A percentile compares a stretch with the other conserved stretches of the same genome.
phyloP scores from a whole-genome alignment of 495 filamentous ascomycete genomes.

The Aspergillus cavernicola region DNA sequence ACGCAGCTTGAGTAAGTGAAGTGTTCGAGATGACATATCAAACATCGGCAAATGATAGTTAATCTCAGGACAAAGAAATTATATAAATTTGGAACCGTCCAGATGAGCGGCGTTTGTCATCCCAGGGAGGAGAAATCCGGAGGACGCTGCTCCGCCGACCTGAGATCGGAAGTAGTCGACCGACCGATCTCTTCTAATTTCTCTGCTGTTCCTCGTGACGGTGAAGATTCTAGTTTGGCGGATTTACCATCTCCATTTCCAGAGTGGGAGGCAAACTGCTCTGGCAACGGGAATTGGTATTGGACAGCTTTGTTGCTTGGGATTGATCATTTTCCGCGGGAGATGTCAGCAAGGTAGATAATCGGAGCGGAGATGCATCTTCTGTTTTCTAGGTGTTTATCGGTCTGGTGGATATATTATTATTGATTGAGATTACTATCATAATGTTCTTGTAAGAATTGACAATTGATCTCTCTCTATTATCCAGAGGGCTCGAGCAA shows the following conservation, averaged over 20 bases:
- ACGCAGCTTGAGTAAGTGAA: too few relatives aligned
- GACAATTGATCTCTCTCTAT: too few relatives aligned
- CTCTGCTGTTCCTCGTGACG: not conserved
- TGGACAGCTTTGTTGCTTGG: not conserved
- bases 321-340: not conserved
- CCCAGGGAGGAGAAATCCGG: not conserved
- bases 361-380: not conserved
- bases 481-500: not conserved
- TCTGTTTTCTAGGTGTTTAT: too few relatives aligned
- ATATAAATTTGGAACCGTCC: too few relatives aligned
- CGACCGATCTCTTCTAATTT: not conserved
- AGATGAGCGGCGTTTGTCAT: not conserved
- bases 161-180: not conserved
- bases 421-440: not conserved
- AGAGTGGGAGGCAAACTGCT: too few relatives aligned
- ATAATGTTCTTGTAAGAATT: too few relatives aligned
- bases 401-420: not conserved
- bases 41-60: not conserved
- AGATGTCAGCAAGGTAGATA: not conserved
- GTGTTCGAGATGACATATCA: too few relatives aligned
- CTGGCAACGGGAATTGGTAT: too few relatives aligned
- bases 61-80: too few relatives aligned
- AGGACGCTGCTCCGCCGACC: slow-evolving; percentile 2
- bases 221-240: slow-evolving; percentile 2
- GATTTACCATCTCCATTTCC: too few relatives aligned